Conservation (phyloP, 2,329 filamentous ascomycete genomes). For the Penicillium sp. region DNA sequence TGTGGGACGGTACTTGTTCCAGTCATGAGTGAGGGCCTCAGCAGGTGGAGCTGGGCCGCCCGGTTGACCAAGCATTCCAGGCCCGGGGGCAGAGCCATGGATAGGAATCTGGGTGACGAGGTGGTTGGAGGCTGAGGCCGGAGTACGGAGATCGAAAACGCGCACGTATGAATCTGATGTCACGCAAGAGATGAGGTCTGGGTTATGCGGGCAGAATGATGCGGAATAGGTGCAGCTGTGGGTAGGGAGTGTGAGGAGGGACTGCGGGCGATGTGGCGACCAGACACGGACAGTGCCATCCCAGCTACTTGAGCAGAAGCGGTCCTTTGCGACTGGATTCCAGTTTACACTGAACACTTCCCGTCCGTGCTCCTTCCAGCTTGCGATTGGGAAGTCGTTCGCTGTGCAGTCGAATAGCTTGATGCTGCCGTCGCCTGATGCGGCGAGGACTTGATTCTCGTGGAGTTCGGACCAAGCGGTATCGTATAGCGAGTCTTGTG, state of each 20-base stretch:
- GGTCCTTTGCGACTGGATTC: slow-evolving; percentile 88
- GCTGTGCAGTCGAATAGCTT: slow-evolving; percentile 88
- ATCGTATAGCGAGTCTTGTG: slow-evolving; percentile 95
- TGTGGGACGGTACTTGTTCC: slow-evolving; percentile 93
- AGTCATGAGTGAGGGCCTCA: slow-evolving; percentile 92
- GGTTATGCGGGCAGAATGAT: slow-evolving; percentile 84
- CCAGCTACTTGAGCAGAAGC: slow-evolving; percentile 89
- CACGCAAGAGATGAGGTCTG: slow-evolving; percentile 79
- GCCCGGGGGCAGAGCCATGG: slow-evolving; percentile 61
- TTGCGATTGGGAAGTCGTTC: slow-evolving; percentile 79
- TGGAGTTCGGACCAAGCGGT: slow-evolving; percentile 93
- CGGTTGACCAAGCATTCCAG: slow-evolving; percentile 35
- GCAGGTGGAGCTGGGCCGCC: slow-evolving; percentile 55
- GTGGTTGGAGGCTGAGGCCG: slow-evolving; percentile 81
- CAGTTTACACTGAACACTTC: slow-evolving; percentile 91
- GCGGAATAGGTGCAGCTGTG: slow-evolving; percentile 92
- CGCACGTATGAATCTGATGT: slow-evolving; percentile 85
- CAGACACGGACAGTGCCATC: slow-evolving; percentile 95
- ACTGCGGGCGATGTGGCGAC: slow-evolving; percentile 72
- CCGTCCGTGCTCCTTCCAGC: slow-evolving; percentile 87
- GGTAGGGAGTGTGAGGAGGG: slow-evolving; percentile 79
- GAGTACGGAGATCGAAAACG: slow-evolving; percentile 86
- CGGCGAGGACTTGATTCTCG: slow-evolving; percentile 86
- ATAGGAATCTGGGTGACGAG: slow-evolving; percentile 78
- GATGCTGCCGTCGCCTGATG: slow-evolving; percentile 87